Conservation (phyloP, 257 asterid species). For the Orobanche coerulescens region DNA sequence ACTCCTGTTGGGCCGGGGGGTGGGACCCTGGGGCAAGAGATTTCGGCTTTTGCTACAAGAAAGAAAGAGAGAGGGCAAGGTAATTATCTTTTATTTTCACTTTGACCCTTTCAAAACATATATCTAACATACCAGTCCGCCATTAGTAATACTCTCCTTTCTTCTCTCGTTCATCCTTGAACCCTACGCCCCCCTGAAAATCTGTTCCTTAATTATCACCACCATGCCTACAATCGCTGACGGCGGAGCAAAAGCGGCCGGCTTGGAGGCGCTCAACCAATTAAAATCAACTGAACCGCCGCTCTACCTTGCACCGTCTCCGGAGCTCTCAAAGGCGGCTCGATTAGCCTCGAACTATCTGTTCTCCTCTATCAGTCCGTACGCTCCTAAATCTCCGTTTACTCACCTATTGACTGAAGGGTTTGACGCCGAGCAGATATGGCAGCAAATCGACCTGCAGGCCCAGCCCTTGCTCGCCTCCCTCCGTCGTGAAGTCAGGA, state of each 20-base stretch:
- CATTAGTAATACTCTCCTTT: background rate
- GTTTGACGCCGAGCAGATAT: conserved; percentile 57
- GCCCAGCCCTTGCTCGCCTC: conserved; percentile 56
- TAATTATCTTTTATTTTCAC: background rate
- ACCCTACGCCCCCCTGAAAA: conserved; percentile 29
- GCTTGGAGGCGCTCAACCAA: conserved; percentile 41
- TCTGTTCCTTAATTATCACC: conserved; percentile 15
- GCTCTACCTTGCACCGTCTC: conserved; percentile 52
- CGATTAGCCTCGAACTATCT: conserved; percentile 58
- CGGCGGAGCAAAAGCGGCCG: conserved; percentile 24
- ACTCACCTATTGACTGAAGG: conserved; percentile 51
- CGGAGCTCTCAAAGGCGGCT: conserved; percentile 60
- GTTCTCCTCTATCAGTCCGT: conserved; percentile 50
- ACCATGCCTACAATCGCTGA: conserved; percentile 25
- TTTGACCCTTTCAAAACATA: background rate
- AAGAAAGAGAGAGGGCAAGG: too few relatives aligned
- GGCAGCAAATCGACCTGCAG: conserved; percentile 96
- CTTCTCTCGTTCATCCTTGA: conserved; percentile 16
- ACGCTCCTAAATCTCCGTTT: conserved; percentile 57
- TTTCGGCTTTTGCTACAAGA: too few relatives aligned
- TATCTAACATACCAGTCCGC: background rate
- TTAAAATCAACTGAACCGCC: conserved; percentile 62
- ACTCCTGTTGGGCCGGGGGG: too few relatives aligned
- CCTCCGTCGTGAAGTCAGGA: conserved; percentile 50
- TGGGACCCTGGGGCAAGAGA: too few relatives aligned